Evolutionary conservation across 2,329 filamentous ascomycete genomes (phyloP).

Genomic region (Xylariaceae sp.): DNA sequence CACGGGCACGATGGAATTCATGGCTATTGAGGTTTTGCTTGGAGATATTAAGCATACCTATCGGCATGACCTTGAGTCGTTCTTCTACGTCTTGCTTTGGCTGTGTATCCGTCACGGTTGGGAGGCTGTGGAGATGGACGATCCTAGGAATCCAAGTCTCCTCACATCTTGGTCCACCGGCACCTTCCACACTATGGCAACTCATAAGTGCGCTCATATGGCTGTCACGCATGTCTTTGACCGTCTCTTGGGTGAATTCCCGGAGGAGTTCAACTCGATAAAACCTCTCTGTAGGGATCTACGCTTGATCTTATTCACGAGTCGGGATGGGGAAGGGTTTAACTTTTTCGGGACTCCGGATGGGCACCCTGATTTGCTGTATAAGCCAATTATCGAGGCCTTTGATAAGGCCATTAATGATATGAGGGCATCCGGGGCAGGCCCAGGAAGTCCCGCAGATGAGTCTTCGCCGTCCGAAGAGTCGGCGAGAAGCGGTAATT

Average conservation of each 20-base stretch:
- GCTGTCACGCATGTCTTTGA: constrained; percentile 1
- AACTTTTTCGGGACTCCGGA: not conserved
- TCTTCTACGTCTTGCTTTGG: not conserved
- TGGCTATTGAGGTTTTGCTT: not conserved
- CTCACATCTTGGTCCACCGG: constrained; percentile 3
- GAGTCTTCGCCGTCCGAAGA: not conserved
- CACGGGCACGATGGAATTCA: not conserved
- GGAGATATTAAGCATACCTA: not conserved
- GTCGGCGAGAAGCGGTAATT: not conserved
- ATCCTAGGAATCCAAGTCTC: not conserved
- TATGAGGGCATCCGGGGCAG: not conserved
- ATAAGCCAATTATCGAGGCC: not conserved
- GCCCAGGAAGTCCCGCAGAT: not conserved
- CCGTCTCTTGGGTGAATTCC: constrained; percentile 5
- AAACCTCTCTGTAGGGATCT: constrained; percentile 7
- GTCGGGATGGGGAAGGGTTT: too few species aligned
- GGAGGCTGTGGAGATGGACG: not conserved
- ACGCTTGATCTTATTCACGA: not conserved
- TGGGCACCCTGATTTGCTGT: not conserved
- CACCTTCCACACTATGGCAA: not conserved
- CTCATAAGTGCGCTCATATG: not conserved
- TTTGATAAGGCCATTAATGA: not conserved
- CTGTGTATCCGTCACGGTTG: not conserved
- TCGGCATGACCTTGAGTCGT: not conserved
- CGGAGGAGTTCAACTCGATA: not conserved